Evolutionary conservation across 2,329 filamentous ascomycete genomes (phyloP).

Genomic region (Ceratocystis diversiconidia): DNA sequence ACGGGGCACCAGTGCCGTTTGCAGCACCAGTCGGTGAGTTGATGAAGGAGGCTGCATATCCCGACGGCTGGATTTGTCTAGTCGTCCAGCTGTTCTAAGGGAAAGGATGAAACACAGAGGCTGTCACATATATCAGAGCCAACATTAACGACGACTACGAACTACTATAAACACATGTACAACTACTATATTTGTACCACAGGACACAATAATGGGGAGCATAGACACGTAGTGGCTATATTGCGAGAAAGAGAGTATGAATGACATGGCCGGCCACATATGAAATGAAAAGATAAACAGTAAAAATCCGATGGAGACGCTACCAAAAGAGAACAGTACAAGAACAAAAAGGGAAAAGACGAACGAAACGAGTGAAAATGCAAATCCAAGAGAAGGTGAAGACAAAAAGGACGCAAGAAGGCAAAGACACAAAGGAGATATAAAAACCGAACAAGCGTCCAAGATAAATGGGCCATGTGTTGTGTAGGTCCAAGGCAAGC

Average conservation of each 20-base stretch:
- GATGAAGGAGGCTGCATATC: slow-evolving; percentile 68
- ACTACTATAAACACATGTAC: background rate
- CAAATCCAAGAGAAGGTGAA: background rate
- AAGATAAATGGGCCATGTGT: background rate
- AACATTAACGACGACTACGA: background rate
- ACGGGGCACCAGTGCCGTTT: slow-evolving; percentile 75
- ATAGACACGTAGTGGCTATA: background rate
- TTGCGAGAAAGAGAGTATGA: background rate
- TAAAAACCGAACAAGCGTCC: background rate
- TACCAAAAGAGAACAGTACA: slow-evolving; percentile 4
- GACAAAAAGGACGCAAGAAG: background rate
- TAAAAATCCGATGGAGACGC: background rate
- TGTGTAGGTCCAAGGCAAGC: background rate
- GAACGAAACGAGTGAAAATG: background rate
- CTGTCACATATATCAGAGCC: background rate
- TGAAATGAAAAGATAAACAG: background rate
- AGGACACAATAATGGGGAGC: background rate
- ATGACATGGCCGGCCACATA: background rate
- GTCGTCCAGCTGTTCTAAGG: slow-evolving; percentile 37
- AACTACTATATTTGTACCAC: background rate
- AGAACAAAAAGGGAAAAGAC: background rate
- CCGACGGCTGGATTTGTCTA: slow-evolving; percentile 82
- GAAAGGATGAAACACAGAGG: background rate
- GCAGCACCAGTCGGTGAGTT: slow-evolving; percentile 66
- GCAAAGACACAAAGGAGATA: background rate